A percentile compares a stretch with the other conserved stretches of the same genome.
Conservation (phyloP, 441 rosid species). For the Syzygium syzygioides region DNA sequence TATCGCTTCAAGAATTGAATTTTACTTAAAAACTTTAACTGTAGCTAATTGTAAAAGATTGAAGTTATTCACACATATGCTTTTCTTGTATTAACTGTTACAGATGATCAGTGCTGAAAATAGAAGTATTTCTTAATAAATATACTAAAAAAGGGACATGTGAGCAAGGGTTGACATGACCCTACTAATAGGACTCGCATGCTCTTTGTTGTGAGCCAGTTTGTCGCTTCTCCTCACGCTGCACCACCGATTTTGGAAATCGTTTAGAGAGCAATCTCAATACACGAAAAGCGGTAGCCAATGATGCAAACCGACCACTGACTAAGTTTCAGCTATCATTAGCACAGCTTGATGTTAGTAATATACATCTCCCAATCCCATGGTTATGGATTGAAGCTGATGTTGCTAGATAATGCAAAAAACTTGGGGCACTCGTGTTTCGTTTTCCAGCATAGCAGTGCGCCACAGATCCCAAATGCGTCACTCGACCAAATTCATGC, state of each 20-base stretch:
- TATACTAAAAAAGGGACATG: not conserved
- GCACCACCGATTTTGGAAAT: too few species aligned
- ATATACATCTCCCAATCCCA: not conserved
- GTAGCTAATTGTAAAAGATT: not conserved
- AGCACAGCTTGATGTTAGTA: not conserved
- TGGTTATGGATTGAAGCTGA: not conserved
- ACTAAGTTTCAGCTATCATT: not conserved
- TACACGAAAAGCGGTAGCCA: not conserved
- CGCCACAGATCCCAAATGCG: not conserved
- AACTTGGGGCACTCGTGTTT: not conserved
- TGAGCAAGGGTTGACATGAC: not conserved
- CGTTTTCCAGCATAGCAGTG: not conserved
- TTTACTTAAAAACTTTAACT: not conserved
- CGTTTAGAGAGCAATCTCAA: not conserved
- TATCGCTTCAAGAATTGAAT: not conserved
- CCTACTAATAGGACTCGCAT: not conserved
- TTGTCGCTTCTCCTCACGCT: too few species aligned
- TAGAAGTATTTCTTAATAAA: not conserved
- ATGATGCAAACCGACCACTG: not conserved
- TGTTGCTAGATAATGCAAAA: not conserved
- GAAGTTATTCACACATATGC: not conserved
- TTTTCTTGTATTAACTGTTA: not conserved
- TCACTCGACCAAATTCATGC: slow-evolving; percentile 3
- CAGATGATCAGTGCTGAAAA: not conserved
- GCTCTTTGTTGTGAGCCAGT: not conserved